Base-by-base conservation (phyloP, 305 asterid genomes). In the Rubia tinctorum region DNA sequence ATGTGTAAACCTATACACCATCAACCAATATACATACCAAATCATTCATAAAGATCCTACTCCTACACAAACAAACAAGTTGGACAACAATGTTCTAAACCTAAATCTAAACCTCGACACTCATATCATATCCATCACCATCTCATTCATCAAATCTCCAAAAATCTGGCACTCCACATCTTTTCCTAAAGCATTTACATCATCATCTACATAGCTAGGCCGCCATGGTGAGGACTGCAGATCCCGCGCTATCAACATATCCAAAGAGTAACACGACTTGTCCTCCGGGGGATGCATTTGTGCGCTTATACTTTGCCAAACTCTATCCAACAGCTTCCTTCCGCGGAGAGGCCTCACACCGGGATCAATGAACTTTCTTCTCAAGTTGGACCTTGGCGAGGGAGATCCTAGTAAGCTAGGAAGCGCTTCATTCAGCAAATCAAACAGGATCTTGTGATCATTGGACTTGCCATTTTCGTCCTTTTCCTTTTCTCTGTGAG, bases 381-480 rank as follows among this genome's bases (percentile, higher is more conserved):
- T 74, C 76, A 81, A 76, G 62, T 84, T 83, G 60, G 92, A 84
- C 75, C 73, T 74, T 82, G 81, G 79, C 72, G 47, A 55, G 20
- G 92, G 85, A 68, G 86, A 85, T 76, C 84, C 84, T 42, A 90
- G 91, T 70, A 88, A 73, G 58, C 82, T 78, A 25, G 97, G 93
- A 73, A 95, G 96, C 70, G 83, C 83, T 86, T 95, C 98, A 55
- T 95, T 95, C 68, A 90, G 77, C 82, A 92, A 76, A 80, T 89
- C 98, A 68, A 88, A 85, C 39, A 95, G 62, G 62, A 92, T 63
- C 83, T 76, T 86, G 86, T 85, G 96, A 75, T 85, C n/a, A 25
- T 53, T 81, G 66, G 80, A 49, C 69, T 71, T 83, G 70, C 81
- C 95, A 62, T 77, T 78, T 55, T 73, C 81, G 56, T 72, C 82